Conservation (phyloP, 257 asterid species). For the Salvia splendens region DNA sequence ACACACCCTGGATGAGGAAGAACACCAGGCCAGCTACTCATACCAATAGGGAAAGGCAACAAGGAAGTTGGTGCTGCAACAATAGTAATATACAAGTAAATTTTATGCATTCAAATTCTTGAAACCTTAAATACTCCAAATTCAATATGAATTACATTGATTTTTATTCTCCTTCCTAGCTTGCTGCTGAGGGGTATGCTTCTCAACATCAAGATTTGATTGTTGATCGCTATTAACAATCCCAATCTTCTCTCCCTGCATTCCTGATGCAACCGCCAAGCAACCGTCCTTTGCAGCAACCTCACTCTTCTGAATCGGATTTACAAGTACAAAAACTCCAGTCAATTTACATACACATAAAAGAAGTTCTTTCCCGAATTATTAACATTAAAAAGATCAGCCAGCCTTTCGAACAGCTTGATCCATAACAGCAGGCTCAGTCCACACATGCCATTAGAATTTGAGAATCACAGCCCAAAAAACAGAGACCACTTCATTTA, state of each 20-base stretch:
- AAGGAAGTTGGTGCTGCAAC: constrained; percentile 44
- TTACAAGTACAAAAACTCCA: constrained; percentile 12
- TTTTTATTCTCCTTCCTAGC: constrained; percentile 38
- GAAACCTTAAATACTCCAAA: not conserved
- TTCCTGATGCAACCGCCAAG: constrained; percentile 17
- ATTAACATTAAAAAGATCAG: constrained; percentile 11
- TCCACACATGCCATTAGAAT: constrained; percentile 25
- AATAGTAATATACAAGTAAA: constrained; percentile 6
- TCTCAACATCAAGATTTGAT: constrained; percentile 37
- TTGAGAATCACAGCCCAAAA: constrained; percentile 15
- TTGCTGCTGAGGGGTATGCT: constrained; percentile 36
- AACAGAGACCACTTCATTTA: not conserved
- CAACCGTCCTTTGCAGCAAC: constrained; percentile 22
- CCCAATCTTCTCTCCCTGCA: constrained; percentile 32
- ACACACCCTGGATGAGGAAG: constrained; percentile 53
- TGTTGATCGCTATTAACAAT: constrained; percentile 14
- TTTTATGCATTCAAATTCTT: not conserved
- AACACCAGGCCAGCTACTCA: constrained; percentile 47
- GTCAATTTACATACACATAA: constrained; percentile 12
- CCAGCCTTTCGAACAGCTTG: constrained; percentile 39
- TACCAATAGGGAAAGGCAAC: constrained; percentile 41
- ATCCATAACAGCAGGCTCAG: constrained; percentile 26
- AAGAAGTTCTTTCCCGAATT: not conserved
- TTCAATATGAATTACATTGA: constrained; percentile 33
- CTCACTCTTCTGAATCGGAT: constrained; percentile 40